Evolutionary conservation across 2,329 filamentous ascomycete genomes (phyloP), one percentile per base, ranked within the genome.

Genomic region (Nothomitra cinnamomea): DNA sequence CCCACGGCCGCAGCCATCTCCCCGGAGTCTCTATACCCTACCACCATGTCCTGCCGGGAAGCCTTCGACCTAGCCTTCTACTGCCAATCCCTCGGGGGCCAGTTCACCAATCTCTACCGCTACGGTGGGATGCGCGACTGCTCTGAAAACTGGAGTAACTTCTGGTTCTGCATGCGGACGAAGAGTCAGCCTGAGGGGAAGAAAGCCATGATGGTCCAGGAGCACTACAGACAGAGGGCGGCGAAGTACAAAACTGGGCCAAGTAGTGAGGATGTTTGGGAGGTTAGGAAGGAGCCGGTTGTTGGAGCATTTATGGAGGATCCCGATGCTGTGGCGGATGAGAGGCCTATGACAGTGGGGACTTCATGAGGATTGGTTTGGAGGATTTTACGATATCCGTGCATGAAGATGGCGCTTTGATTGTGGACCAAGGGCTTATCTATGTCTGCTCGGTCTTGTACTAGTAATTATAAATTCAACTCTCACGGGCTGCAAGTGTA

Each of bases 81-180:
- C 73, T 98, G 92, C 76, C 86, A 92, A 65, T 87, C 84, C 0
- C 74, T 95, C 7, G 89, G 87, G 53, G 88, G 90, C 0, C 89
- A 96, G 66, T 95, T 89, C 74, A 88, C 85, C 62, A 81, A 87
- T 62, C 77, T 96, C 38, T 98, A 96, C 73, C 84, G 92, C 40
- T 83, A 87, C 64, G 92, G 92, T 57, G 71, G 74, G 42, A 71
- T 94, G 62, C 79, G 83, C 45, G 75, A 78, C 2, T 98, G 92
- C 73, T 79, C 74, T 57, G 84, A 94, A 59, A 82, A 88, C 58
- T 95, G 90, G 88, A 78, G 83, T 57, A 86, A 95, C 67, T 96
- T 95, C 69, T 94, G 89, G 85, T 90, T 95, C 70, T 98, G 92
- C 73, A 95, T 96, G 89, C 82, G 86, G 58, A 82, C 81, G 38